A percentile compares a stretch with the other conserved stretches of the same genome.
Evolutionary conservation across 129 eudicot species (phyloP).

Genomic region (Mikania micrantha): DNA sequence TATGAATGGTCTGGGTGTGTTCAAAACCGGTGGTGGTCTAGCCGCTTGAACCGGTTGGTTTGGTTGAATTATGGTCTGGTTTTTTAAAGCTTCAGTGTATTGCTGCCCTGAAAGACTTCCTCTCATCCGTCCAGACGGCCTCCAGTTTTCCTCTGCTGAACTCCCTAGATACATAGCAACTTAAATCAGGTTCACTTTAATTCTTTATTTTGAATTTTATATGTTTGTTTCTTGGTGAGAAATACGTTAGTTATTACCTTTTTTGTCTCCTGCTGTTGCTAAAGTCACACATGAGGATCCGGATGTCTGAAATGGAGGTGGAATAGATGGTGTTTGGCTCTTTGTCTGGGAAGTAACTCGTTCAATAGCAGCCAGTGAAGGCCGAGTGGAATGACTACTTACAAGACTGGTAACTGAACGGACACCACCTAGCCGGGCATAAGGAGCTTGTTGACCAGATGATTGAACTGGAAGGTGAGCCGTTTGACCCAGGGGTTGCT

Average conservation of each 20-base stretch:
- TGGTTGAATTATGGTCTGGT: conserved; percentile 43
- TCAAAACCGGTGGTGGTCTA: conserved; percentile 37
- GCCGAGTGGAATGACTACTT: conserved; percentile 27
- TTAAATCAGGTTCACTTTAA: background rate
- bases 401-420: conserved; percentile 10
- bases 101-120: conserved; percentile 67
- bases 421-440: conserved; percentile 30
- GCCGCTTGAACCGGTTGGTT: conserved; percentile 52
- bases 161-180: conserved; percentile 8
- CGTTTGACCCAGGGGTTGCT: conserved; percentile 26
- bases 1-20: conserved; percentile 33
- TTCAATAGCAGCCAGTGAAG: conserved; percentile 22
- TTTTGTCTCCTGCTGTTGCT: conserved; percentile 32
- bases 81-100: conserved; percentile 45
- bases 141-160: conserved; percentile 50
- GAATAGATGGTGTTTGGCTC: conserved; percentile 13
- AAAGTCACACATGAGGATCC: conserved; percentile 25
- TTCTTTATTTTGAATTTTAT: background rate
- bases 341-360: conserved; percentile 26
- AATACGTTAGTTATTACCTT: conserved; percentile 18
- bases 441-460: conserved; percentile 28
- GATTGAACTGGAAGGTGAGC: conserved; percentile 27
- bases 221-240: background rate
- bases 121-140: conserved; percentile 80
- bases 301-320: conserved; percentile 28